Evolutionary conservation across 257 asterid species (phyloP), one percentile per base, ranked within the genome.

Genomic region (Marsdenia floribunda): DNA sequence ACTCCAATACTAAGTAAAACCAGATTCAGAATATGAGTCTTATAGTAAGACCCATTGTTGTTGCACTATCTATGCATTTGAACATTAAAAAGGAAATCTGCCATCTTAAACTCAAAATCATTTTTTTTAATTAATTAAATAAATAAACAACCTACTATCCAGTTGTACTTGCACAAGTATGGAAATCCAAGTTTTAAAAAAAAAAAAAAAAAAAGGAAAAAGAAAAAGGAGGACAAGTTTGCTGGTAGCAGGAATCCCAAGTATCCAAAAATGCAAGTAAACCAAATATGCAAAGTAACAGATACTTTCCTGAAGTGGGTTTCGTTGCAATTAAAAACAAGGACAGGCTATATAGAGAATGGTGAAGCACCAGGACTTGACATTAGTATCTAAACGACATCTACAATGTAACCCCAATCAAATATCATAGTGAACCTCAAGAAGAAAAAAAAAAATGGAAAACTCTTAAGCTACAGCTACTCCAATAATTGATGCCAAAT

Each of bases 401-500:
- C 37, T 19, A 35, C 46, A 40, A n/a, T 42, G 15, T 54, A 54
- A 49, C 70, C 37, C n/a, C 21, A 42, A 22, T 12, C 3, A 68
- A 8, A 66, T 14, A 50, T 3, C 47, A 47, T 2, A 16, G 14
- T 44, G 16, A 37, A 49, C 21, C 6, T 44, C 6, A 37, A 54
- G 47, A 42, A 42, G 46, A 44, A 7, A 44, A 44, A 44, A 42
- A 42, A 42, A 44, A 19, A 42, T 22, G 13, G 52, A 33, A 59
- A 58, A 26, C 33, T 9, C 16, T 16, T 16, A 35, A 64, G 47
- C 24, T 64, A 40, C 24, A 18, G 50, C 50, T 37, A 66, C 22
- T 6, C 3, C 64, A 24, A 26, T 60, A 24, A 26, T 8, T 18
- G 52, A 76, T 46, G 72, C 64, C 47, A 61, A 85, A 74, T 70